phyloP scores from a whole-genome alignment of 2,329 filamentous ascomycete species.

The Neurospora sp. region DNA sequence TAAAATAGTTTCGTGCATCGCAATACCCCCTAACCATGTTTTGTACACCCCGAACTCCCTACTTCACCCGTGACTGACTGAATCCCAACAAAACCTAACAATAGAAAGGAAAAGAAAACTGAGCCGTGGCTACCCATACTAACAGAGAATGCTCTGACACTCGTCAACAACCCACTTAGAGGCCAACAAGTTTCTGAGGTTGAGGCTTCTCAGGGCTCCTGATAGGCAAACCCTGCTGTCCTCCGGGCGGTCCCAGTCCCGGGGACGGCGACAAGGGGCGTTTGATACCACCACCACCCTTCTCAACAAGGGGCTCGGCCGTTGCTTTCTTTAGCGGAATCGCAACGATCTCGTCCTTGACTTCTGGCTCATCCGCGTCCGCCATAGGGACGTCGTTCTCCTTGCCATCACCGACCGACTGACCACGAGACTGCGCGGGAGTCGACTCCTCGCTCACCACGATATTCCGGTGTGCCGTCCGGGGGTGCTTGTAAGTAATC shows the following conservation, averaged over 20 bases:
- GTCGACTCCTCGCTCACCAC: slow-evolving; percentile 18
- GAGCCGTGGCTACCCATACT: not conserved
- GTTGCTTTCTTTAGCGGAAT: slow-evolving; percentile 12
- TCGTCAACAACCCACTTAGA: not conserved
- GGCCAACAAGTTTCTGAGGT: not conserved
- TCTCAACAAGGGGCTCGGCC: not conserved
- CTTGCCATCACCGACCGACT: slow-evolving; percentile 6
- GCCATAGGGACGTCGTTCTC: slow-evolving; percentile 23
- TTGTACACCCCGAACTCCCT: not conserved
- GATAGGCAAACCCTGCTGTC: not conserved
- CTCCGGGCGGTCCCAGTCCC: not conserved
- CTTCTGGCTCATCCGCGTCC: slow-evolving; percentile 13
- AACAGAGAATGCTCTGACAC: not conserved
- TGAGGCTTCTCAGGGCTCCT: not conserved
- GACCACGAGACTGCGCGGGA: slow-evolving; percentile 5
- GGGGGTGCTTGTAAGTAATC: slow-evolving; percentile 11
- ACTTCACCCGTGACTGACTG: not conserved
- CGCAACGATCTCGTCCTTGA: slow-evolving; percentile 16
- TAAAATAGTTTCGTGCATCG: not conserved
- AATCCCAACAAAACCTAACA: not conserved
- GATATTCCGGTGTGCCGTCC: slow-evolving; percentile 15
- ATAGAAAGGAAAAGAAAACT: not conserved
- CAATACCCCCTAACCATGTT: not conserved
- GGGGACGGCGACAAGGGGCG: not conserved
- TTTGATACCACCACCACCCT: not conserved